Evolutionary conservation across 371 early-diverging fungal genomes (phyloP), one percentile per base, ranked within the genome.

Genomic region (Mucor sp.): DNA sequence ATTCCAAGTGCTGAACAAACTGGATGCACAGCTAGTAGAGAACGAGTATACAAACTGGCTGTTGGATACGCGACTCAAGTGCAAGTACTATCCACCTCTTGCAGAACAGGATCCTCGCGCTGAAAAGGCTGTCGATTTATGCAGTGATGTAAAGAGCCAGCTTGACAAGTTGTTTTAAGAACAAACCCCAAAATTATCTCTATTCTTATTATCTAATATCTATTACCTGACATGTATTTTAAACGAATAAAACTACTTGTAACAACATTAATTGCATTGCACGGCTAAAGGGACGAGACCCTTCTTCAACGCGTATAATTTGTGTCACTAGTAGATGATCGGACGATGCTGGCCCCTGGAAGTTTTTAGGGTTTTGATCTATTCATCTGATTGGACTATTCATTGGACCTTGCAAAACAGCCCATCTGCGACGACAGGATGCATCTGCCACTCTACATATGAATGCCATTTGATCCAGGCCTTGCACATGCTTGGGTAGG

Each of bases 1-100:
- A 1, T 86, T 86, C 59, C 75, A 80, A 56, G 60, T 74, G 3
- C 65, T 86, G 53, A 86, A 85, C 58, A 80, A 77, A 58, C 56
- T 83, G 28, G 87, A 86, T 37, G 58, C 65, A 14, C 74, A 79
- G 35, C 62, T 85, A 19, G 50, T 79, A 33, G 84, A 85, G 66
- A 77, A 69, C 12, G 85, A 83, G 37, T 86, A 81, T 50, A 66
- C 77, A 59, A 86, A 86, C 27, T 86, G 87, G 87, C 63, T 86
- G 37, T 57, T 83, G 66, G 87, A 86, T 63, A 77, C 76, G 6
- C 68, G 73, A 12, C 65, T 74, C 14, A 69, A 79, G 35, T 84
- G 84, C 47, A 65, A 68, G 28, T 44, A 63, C 30, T 33, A 48
- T 19, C 64, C 64, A 9, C 6, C 35, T 15, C 35, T 63, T 3